phyloP scores from a whole-genome alignment of 805 yeast genomes.

The Yarrowia hollandica region DNA sequence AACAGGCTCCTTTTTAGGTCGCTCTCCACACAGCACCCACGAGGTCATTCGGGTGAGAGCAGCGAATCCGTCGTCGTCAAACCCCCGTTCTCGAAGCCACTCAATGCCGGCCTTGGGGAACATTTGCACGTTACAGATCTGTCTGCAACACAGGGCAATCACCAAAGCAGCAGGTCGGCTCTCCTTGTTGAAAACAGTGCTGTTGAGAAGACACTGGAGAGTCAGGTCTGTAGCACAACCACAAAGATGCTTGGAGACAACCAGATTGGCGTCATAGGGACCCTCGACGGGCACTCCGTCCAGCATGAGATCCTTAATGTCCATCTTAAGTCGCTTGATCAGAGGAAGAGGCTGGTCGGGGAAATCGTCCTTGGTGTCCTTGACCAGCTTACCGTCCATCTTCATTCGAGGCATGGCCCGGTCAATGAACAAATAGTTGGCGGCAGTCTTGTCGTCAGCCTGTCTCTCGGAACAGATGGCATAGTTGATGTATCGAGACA shows the following conservation, averaged over 20 bases:
- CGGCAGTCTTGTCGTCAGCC: conserved; percentile 29
- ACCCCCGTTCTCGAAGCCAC: conserved; percentile 41
- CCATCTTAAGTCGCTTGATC: conserved; percentile 61
- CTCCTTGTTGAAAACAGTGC: conserved; percentile 29
- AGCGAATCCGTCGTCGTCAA: conserved; percentile 41
- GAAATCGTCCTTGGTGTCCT: conserved; percentile 46
- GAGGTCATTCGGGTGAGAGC: conserved; percentile 66
- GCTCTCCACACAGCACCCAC: conserved; percentile 83
- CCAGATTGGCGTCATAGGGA: conserved; percentile 19
- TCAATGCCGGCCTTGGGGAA: conserved; percentile 51
- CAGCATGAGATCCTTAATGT: conserved; percentile 72
- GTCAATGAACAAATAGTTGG: conserved; percentile 62
- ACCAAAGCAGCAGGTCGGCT: conserved; percentile 43
- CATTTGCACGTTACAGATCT: conserved; percentile 65
- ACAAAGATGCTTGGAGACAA: conserved; percentile 85
- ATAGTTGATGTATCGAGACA: conserved; percentile 58
- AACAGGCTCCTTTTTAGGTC: conserved; percentile 45
- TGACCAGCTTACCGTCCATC: conserved; percentile 64
- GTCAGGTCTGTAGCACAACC: conserved; percentile 94
- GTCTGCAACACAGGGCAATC: conserved; percentile 94
- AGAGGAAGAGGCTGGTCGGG: conserved; percentile 37
- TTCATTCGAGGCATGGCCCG: conserved; percentile 77
- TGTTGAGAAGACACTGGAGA: conserved; percentile 57
- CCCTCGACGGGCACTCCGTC: conserved; percentile 45
- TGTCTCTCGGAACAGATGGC: conserved; percentile 34